Conservation (phyloP, 495 filamentous ascomycete genomes). For the Acidiella bohemica region DNA sequence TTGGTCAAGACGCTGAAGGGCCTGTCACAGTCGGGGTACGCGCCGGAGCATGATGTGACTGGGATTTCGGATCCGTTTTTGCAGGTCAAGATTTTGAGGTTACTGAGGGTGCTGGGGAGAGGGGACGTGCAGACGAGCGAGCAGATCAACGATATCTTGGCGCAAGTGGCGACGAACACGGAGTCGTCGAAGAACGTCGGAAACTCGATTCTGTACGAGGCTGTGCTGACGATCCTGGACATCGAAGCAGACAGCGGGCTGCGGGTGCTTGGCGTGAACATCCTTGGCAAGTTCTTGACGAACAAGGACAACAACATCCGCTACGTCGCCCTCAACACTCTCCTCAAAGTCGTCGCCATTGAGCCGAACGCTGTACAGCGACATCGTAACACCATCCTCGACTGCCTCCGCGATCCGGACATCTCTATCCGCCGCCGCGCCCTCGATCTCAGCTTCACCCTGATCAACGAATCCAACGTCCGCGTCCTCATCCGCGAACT, state of each 20-base stretch:
- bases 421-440: conserved; percentile 93
- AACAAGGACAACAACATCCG: conserved; percentile 99
- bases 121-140: conserved; percentile 85
- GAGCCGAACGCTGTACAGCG: conserved; percentile 95
- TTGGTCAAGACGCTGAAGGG: conserved; percentile 86
- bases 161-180: conserved; percentile 95
- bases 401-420: conserved; percentile 94
- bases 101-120: conserved; percentile 72
- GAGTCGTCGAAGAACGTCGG: conserved; percentile 97
- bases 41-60: conserved; percentile 93
- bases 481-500: conserved; percentile 84
- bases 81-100: conserved; percentile 83
- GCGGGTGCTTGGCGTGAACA: conserved; percentile 90
- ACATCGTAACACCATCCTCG: conserved; percentile 92
- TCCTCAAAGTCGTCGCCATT: conserved; percentile 96
- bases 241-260: conserved; percentile 94
- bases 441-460: conserved; percentile 89
- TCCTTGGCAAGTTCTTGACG: conserved; percentile 90
- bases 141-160: conserved; percentile 95
- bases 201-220: conserved; percentile 95
- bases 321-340: conserved; percentile 91
- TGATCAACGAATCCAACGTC: conserved; percentile 94
- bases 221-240: conserved; percentile 91
- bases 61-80: conserved; percentile 98
- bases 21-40: conserved; percentile 86